These are phyloP conservation scores for Coemansia sp. DNA, from an alignment of 192 early-diverging fungal genomes.

Conservation along the genomic window DNA sequence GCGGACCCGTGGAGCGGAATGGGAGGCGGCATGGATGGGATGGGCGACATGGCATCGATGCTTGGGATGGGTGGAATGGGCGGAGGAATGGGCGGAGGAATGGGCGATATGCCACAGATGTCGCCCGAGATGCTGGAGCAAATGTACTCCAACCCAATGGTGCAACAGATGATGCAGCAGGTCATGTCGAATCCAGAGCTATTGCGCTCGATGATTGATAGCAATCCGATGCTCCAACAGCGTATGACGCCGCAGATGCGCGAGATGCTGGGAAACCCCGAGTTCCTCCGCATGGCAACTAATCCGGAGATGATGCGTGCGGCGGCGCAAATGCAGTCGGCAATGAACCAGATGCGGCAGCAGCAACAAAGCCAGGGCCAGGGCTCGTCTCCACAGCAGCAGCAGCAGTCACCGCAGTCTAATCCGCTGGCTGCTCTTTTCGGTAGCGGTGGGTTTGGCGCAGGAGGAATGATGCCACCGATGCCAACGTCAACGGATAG, in stretches of 20 bases:
- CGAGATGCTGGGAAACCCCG: slow-evolving; percentile 77
- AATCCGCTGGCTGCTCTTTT: slow-evolving; percentile 20
- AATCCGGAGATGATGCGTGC: slow-evolving; percentile 82
- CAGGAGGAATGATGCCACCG: background rate
- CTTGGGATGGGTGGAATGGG: slow-evolving; percentile 39
- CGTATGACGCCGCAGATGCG: slow-evolving; percentile 86
- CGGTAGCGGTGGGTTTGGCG: background rate
- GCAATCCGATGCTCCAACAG: slow-evolving; percentile 76
- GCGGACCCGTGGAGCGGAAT: slow-evolving; percentile 24
- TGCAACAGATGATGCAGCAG: slow-evolving; percentile 78
- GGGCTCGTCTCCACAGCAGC: slow-evolving; percentile 18
- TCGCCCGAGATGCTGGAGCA: slow-evolving; percentile 66
- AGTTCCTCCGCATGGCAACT: slow-evolving; percentile 77
- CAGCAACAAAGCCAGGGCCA: slow-evolving; percentile 34
- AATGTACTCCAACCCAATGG: slow-evolving; percentile 84
- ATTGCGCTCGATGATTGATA: slow-evolving; percentile 78
- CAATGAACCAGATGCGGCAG: slow-evolving; percentile 44
- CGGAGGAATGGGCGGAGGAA: slow-evolving; percentile 58
- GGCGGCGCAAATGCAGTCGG: slow-evolving; percentile 66
- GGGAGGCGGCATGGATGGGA: slow-evolving; percentile 38
- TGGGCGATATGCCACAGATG: slow-evolving; percentile 58
- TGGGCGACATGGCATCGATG: slow-evolving; percentile 49
- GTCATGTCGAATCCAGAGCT: slow-evolving; percentile 84
- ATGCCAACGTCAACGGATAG: background rate
- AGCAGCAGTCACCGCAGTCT: slow-evolving; percentile 12